These are phyloP conservation scores for Phalaenopsis hybrid DNA, from an alignment of 116 monocot species.

Conservation along the genomic window DNA sequence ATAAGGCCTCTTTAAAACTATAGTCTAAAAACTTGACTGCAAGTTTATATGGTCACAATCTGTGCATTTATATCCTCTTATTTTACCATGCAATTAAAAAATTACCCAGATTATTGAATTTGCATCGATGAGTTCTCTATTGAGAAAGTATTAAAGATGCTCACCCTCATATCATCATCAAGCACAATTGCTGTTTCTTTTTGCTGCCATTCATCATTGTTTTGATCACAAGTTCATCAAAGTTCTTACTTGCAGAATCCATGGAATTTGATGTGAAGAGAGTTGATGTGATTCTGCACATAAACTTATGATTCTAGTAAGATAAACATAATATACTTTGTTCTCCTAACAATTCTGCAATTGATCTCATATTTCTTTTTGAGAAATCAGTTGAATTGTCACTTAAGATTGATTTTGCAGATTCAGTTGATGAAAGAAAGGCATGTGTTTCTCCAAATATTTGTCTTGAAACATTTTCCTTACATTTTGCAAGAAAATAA, in stretches of 20 bases:
- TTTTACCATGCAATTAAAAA: too few relatives aligned
- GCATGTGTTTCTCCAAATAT: conserved; percentile 58
- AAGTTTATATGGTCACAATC: too few relatives aligned
- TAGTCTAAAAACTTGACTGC: too few relatives aligned
- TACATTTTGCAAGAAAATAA: conserved; percentile 23
- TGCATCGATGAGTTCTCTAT: background rate
- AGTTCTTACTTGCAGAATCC: conserved; percentile 25
- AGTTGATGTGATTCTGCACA: conserved; percentile 31
- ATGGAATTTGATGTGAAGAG: conserved; percentile 37
- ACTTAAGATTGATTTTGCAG: conserved; percentile 36
- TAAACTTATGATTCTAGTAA: conserved; percentile 27
- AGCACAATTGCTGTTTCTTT: conserved; percentile 33
- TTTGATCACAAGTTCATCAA: conserved; percentile 42
- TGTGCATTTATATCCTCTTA: too few relatives aligned
- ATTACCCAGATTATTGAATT: too few relatives aligned
- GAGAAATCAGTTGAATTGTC: conserved; percentile 36
- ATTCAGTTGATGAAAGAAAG: conserved; percentile 40
- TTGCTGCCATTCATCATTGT: conserved; percentile 33
- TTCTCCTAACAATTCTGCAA: conserved; percentile 53
- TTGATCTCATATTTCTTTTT: conserved; percentile 56
- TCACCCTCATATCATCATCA: conserved; percentile 60
- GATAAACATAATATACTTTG: conserved; percentile 64
- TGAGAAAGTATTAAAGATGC: background rate
- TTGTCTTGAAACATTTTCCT: conserved; percentile 67
- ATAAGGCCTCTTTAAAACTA: too few relatives aligned